Conservation (phyloP, 2,329 filamentous ascomycete species). For the Trichoderma atrobrunneum region DNA sequence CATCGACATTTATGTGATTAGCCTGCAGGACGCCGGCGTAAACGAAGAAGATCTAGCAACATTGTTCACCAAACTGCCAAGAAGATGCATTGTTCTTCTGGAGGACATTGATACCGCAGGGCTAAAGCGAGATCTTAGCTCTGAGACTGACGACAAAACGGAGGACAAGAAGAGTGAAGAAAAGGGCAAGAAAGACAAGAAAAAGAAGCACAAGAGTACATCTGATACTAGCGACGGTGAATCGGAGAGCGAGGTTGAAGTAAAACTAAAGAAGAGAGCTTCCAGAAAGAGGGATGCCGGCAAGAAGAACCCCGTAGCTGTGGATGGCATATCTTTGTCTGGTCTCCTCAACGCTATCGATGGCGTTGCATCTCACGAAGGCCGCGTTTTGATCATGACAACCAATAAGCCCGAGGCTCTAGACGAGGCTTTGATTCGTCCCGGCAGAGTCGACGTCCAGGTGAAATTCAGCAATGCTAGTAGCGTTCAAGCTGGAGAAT, state of each 20-base stretch:
- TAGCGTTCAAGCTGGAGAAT: slow-evolving; percentile 50
- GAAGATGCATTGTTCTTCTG: slow-evolving; percentile 62
- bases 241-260: slow-evolving; percentile 25
- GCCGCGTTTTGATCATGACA: slow-evolving; percentile 77
- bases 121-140: slow-evolving; percentile 43
- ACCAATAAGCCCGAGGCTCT: slow-evolving; percentile 73
- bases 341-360: slow-evolving; percentile 82
- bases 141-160: slow-evolving; percentile 28
- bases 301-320: slow-evolving; percentile 21
- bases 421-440: slow-evolving; percentile 70
- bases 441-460: slow-evolving; percentile 69
- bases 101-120: slow-evolving; percentile 70
- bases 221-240: slow-evolving; percentile 27
- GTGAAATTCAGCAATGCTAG: slow-evolving; percentile 62
- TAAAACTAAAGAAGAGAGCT: slow-evolving; percentile 23
- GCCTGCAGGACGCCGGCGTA: slow-evolving; percentile 53
- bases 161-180: slow-evolving; percentile 21
- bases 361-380: slow-evolving; percentile 75
- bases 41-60: slow-evolving; percentile 59
- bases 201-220: slow-evolving; percentile 29
- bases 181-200: slow-evolving; percentile 22
- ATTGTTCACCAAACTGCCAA: slow-evolving; percentile 60
- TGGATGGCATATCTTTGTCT: slow-evolving; percentile 65
- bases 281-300: slow-evolving; percentile 11
- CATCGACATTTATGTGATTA: slow-evolving; percentile 64